Conservation (phyloP, 1,139 yeast species). For the Saccharomyces hybrid region DNA sequence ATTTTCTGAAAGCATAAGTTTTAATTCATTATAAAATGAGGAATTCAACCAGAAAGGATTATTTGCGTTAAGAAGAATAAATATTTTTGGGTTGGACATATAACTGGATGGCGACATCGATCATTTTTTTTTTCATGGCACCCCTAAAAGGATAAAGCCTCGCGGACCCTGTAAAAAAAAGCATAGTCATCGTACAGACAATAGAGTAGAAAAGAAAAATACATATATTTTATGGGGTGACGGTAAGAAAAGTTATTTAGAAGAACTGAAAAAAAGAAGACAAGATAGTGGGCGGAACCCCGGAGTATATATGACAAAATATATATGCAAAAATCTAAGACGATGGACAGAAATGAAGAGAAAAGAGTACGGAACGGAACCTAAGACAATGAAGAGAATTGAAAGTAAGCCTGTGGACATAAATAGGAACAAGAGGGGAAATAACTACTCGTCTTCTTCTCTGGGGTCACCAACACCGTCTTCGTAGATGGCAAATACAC, state of each 20-base stretch:
- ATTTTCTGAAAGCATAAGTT: neutral
- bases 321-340: neutral
- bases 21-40: neutral
- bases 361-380: neutral
- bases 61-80: neutral
- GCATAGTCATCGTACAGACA: neutral
- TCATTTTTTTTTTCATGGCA: neutral
- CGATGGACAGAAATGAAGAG: neutral
- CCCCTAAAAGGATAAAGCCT: neutral
- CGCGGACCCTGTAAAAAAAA: neutral
- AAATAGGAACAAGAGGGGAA: neutral
- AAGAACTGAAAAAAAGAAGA: neutral
- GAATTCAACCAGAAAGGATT: neutral
- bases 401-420: neutral
- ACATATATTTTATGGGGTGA: neutral
- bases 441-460: slow-evolving; percentile 49
- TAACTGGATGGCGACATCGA: neutral
- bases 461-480: slow-evolving; percentile 97
- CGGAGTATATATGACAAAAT: neutral
- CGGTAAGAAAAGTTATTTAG: neutral
- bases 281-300: too few relatives aligned
- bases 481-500: slow-evolving; percentile 90
- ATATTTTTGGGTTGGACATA: neutral
- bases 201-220: neutral
- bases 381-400: neutral